These are phyloP conservation scores for Candida maris DNA, from an alignment of 805 yeast genomes.

Conservation along the genomic window DNA sequence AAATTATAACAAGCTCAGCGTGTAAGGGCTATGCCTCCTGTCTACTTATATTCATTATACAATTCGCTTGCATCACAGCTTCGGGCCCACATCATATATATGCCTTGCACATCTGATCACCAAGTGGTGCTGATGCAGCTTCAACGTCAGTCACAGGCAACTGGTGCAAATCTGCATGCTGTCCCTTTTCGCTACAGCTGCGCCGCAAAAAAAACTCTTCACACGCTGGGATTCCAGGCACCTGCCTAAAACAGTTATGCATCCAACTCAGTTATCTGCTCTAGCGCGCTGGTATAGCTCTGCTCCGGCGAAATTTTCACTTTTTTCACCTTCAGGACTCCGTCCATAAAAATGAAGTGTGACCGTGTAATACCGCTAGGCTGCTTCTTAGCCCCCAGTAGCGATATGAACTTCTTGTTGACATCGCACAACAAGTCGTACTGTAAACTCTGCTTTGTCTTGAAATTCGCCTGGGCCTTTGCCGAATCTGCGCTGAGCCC, in stretches of 20 bases:
- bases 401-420: slow-evolving; percentile 57
- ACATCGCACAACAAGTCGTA: slow-evolving; percentile 80
- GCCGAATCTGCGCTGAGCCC: slow-evolving; percentile 87
- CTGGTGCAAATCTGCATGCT: background rate
- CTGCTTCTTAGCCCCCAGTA: slow-evolving; percentile 78
- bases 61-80: too few relatives aligned
- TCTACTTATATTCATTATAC: too few relatives aligned
- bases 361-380: slow-evolving; percentile 78
- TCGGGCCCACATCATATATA: too few relatives aligned
- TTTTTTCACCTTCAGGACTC: slow-evolving; percentile 54
- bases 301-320: slow-evolving; percentile 56
- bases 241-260: too few relatives aligned
- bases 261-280: slow-evolving; percentile 35
- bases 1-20: too few relatives aligned
- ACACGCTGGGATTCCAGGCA: too few relatives aligned
- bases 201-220: too few relatives aligned
- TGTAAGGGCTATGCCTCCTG: too few relatives aligned
- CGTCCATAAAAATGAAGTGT: slow-evolving; percentile 87
- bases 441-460: slow-evolving; percentile 66
- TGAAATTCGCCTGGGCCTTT: slow-evolving; percentile 71
- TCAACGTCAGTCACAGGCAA: too few relatives aligned
- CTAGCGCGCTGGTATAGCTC: slow-evolving; percentile 54
- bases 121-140: too few relatives aligned
- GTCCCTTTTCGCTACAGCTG: background rate
- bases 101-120: too few relatives aligned